phyloP scores from a whole-genome alignment of 805 yeast species.

The Saccharomycopsis microspora region DNA sequence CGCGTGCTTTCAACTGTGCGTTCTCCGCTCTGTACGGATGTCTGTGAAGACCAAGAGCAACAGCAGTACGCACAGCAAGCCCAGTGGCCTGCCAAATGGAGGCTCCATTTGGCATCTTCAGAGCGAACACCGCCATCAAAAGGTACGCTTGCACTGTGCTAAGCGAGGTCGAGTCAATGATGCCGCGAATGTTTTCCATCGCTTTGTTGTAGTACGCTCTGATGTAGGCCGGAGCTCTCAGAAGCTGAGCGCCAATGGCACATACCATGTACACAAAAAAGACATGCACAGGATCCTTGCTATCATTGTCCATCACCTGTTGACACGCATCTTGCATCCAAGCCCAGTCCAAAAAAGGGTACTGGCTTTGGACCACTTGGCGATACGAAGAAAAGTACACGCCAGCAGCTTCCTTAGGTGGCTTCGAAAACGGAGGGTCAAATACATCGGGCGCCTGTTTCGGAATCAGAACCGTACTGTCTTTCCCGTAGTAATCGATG shows the following conservation, averaged over 20 bases:
- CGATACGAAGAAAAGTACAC: constrained; percentile 19
- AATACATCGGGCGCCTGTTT: constrained; percentile 14
- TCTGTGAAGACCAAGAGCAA: constrained; percentile 24
- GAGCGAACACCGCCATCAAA: constrained; percentile 23
- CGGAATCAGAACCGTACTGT: not conserved
- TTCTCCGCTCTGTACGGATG: constrained; percentile 18
- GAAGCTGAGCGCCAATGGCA: constrained; percentile 23
- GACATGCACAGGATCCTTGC: constrained; percentile 16
- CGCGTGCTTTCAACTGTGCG: constrained; percentile 19
- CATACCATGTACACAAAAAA: constrained; percentile 25
- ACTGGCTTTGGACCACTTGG: constrained; percentile 25
- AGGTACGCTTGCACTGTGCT: constrained; percentile 25
- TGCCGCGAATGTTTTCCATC: constrained; percentile 19
- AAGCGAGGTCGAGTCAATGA: constrained; percentile 20
- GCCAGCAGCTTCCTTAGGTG: constrained; percentile 16
- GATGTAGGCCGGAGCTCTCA: constrained; percentile 17
- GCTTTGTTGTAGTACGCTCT: constrained; percentile 24
- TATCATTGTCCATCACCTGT: constrained; percentile 17
- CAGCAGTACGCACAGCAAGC: constrained; percentile 23
- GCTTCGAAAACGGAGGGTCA: constrained; percentile 16
- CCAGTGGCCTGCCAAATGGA: constrained; percentile 25
- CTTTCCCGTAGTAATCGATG: constrained; percentile 17
- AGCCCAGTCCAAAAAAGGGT: constrained; percentile 26
- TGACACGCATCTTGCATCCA: constrained; percentile 18
- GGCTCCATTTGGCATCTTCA: constrained; percentile 25